These are phyloP conservation scores for Lipomyces yamanashiensis DNA, from an alignment of 805 yeast genomes.

Conservation along the genomic window DNA sequence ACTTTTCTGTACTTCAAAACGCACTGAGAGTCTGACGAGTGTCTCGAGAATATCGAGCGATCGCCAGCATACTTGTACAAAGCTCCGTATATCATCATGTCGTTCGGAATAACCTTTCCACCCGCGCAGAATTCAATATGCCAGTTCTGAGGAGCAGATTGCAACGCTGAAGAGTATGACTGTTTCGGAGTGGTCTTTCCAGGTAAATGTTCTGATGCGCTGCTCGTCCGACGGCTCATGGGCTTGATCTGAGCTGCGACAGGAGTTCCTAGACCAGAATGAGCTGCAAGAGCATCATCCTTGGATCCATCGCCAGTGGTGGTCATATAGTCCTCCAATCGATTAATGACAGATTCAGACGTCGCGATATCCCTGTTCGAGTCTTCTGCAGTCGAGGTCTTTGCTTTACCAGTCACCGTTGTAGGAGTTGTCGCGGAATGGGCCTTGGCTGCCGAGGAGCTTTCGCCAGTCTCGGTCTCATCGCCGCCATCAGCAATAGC, in stretches of 20 bases:
- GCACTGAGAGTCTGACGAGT: constrained; percentile 7
- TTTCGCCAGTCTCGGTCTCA: constrained; percentile 15
- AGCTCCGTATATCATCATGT: constrained; percentile 76
- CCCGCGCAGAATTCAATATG: constrained; percentile 60
- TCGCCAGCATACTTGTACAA: constrained; percentile 53
- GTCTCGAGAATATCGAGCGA: constrained; percentile 9
- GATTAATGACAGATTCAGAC: neutral
- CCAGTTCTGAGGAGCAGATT: constrained; percentile 39
- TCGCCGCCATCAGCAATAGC: constrained; percentile 5
- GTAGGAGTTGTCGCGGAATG: constrained; percentile 5
- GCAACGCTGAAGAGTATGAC: constrained; percentile 33
- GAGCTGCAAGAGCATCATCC: neutral
- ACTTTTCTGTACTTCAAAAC: constrained; percentile 22
- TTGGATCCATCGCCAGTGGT: neutral
- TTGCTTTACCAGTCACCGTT: constrained; percentile 1
- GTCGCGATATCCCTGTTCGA: neutral
- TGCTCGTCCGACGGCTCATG: neutral
- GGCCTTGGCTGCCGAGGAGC: constrained; percentile 3
- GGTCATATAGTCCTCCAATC: neutral
- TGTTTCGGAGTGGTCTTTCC: constrained; percentile 20
- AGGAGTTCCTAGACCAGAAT: constrained; percentile 8
- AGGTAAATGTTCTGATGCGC: constrained; percentile 2
- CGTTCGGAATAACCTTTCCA: constrained; percentile 60
- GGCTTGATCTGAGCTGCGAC: constrained; percentile 7
- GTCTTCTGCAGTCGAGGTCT: neutral